phyloP scores from a whole-genome alignment of 1,284 basidiomycete genomes.

The Takashimella koratensis region DNA sequence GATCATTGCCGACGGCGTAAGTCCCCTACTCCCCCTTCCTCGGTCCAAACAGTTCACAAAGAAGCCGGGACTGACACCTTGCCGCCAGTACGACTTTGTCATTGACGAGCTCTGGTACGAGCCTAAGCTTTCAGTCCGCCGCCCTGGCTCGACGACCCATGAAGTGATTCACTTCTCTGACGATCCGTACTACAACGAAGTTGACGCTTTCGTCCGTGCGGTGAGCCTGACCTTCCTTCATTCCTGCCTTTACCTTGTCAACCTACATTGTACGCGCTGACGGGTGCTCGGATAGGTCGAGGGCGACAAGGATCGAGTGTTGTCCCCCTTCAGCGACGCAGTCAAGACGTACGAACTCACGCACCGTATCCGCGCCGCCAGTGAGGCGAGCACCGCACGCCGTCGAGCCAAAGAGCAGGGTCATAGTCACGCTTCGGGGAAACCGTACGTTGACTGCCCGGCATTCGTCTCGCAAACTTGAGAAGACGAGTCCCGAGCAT shows the following conservation, averaged over 20 bases:
- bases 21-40: too few species aligned
- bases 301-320: constrained; percentile 34
- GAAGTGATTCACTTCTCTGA: constrained; percentile 39
- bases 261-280: constrained; percentile 25
- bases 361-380: constrained; percentile 34
- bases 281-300: constrained; percentile 26
- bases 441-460: too few species aligned
- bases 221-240: too few species aligned
- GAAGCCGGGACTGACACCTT: constrained; percentile 24
- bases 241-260: too few species aligned
- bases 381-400: constrained; percentile 25
- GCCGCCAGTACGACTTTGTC: constrained; percentile 33
- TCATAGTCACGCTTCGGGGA: background rate
- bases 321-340: constrained; percentile 61
- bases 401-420: constrained; percentile 2
- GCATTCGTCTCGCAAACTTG: too few species aligned
- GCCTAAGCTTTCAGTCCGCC: constrained; percentile 45
- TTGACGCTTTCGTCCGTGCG: constrained; percentile 48
- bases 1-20: constrained; percentile 41
- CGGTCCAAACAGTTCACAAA: too few species aligned
- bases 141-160: constrained; percentile 31
- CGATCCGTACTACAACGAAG: constrained; percentile 50
- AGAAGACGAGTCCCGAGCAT: too few species aligned
- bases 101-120: constrained; percentile 48
- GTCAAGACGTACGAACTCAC: constrained; percentile 71